Evolutionary conservation across 2,329 filamentous ascomycete genomes (phyloP), one percentile per base, ranked within the genome.

Genomic region (Pestalotiopsis sp.): DNA sequence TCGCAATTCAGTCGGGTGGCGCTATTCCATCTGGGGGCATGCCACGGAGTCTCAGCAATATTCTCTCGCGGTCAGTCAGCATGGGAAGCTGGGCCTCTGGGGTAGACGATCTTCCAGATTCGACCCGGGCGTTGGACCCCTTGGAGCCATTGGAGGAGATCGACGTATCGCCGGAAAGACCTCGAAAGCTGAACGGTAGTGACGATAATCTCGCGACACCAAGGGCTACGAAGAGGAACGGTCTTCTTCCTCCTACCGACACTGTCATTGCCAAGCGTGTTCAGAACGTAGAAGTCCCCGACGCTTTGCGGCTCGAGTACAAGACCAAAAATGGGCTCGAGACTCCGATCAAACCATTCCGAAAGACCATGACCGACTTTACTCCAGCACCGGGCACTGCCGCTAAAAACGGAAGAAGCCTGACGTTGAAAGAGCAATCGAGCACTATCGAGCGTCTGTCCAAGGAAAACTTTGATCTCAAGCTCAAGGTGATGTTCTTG

Each of bases 381-480:
- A 90, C 89, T 68, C 83, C 84, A 38, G 77, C 82, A 14, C 81
- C 80, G 3, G 81, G 82, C 9, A 85, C 86, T 30, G 85, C 84
- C 0, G 82, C 83, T 38, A 85, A 88, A 57, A 85, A 85, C 58
- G 89, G 90, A 22, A 90, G 88, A 75, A 93, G 89, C 73, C 83
- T 99, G 80, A 98, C 96, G 0, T 83, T 99, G 55, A 98, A 98
- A 78, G 96, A 99, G 80, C 96, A 99, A 80, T 97, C 95, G 77
- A 97, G 92, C 80, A 98, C 95, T 14, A 98, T 99, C 71, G 96
- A 99, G 79, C 90, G 94, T 68, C 86, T 98, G 2, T 97, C 94
- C 69, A 99, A 99, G 81, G 96, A 99, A 79, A 99, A 99, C 72
- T 99, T 98, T 77, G 95, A 98, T 77, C 83, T 98, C 66, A 98